Evolutionary conservation across 371 early-diverging fungal species (phyloP), one percentile per base, ranked within the genome.

Genomic region (Rhizopus delemar): DNA sequence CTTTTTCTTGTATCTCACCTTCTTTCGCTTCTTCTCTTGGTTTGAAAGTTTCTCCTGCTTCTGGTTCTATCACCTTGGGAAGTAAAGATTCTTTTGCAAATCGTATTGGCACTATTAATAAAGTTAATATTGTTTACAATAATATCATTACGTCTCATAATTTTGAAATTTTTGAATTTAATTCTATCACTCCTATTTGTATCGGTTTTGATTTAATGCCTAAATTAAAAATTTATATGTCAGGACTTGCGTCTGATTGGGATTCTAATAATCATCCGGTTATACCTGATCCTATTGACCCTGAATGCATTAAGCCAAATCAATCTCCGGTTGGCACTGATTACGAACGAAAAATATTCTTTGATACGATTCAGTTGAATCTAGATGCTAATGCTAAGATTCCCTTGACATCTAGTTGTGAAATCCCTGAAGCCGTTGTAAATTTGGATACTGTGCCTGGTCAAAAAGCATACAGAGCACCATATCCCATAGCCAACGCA

Each of bases 131-230:
- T 16, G 34, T 43, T 34, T 51, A 59, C 13, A 59, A 59, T 59
- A 59, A 59, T 32, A 51, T 41, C 32, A 9, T 34, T 7, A n/a
- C 28, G n/a, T 43, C 3, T n/a, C 45, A 59, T 59, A 45, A 28
- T 5, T 59, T 59, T 45, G 59, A 59, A 51, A 33, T 59, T 8
- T 59, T 59, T 52, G 52, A 59, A 8, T 32, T 45, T 28, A 52
- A 45, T 29, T 13, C 31, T 28, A 51, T 51, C 33, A 32, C 51
- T 2, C 51, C 51, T 35, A 6, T 31, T 43, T 35, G 51, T 11
- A 31, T 59, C 51, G 59, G 53, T 2, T n/a, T 59, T n/a, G 53
- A 52, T 59, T 22, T 58, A 11, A 38, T 58, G 33, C 33, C 15
- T 45, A n/a, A 16, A 35, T 28, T 56, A 2, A 15, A 15, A 4